Evolutionary conservation across 768 basidiomycete species (phyloP).

Genomic region (Zangia roseola): DNA sequence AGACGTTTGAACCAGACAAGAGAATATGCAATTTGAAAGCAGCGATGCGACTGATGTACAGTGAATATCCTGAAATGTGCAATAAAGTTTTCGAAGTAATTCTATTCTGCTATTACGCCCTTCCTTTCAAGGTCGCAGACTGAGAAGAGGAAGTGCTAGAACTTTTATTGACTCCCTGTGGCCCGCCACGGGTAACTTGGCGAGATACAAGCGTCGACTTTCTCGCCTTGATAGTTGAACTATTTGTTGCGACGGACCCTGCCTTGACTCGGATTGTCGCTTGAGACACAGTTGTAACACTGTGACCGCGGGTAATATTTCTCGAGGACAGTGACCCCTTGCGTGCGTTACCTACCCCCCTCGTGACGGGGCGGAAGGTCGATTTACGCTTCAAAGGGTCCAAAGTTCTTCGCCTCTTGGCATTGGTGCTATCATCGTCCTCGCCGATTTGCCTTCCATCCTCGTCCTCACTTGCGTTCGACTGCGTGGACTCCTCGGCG

Average conservation of each 20-base stretch:
- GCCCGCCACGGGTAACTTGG: conserved; percentile 8
- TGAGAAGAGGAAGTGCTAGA: conserved; percentile 27
- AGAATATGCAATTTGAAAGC: conserved; percentile 7
- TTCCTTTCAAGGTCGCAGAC: conserved; percentile 24
- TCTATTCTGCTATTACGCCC: conserved; percentile 10
- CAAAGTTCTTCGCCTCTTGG: conserved; percentile 29
- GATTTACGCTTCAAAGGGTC: conserved; percentile 25
- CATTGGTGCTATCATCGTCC: conserved; percentile 6
- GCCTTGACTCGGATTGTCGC: conserved; percentile 7
- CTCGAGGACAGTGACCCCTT: conserved; percentile 15
- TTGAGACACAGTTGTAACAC: conserved; percentile 10
- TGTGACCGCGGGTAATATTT: conserved; percentile 8
- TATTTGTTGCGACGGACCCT: conserved; percentile 9
- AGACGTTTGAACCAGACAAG: too few species aligned
- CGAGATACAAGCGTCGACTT: conserved; percentile 7
- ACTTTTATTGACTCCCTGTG: conserved; percentile 18
- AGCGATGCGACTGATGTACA: conserved; percentile 26
- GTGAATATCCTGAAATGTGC: conserved; percentile 3
- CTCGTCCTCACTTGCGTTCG: conserved; percentile 25
- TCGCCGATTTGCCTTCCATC: conserved; percentile 11
- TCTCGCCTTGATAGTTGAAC: conserved; percentile 14
- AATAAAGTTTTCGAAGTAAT: neutral
- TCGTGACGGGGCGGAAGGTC: conserved; percentile 24
- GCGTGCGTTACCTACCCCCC: conserved; percentile 12
- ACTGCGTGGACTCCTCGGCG: conserved; percentile 14